Percentiles rank a stretch among this genome's conserved stretches.
Conservation (phyloP, 495 filamentous ascomycete species). For the Xylaria telfairii region DNA sequence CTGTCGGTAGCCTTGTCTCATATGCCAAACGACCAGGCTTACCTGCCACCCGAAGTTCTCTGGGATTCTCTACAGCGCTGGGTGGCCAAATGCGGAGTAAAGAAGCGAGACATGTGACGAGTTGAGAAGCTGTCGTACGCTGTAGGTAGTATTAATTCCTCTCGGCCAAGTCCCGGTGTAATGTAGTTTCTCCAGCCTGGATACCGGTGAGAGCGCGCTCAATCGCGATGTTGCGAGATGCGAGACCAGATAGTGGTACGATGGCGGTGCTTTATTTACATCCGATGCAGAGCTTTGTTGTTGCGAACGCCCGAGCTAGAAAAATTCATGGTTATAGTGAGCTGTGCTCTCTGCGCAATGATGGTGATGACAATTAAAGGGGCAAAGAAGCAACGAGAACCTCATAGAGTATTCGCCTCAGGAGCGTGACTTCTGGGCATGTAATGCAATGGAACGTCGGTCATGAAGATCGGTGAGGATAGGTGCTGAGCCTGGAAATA, state of each 20-base stretch:
- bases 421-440: not conserved
- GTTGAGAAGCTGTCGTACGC: slow-evolving; percentile 1
- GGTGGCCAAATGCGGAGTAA: slow-evolving; percentile 4
- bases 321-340: not conserved
- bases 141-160: not conserved
- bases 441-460: slow-evolving; percentile 11
- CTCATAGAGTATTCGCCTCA: not conserved
- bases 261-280: slow-evolving; percentile 12
- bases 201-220: not conserved
- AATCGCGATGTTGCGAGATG: not conserved
- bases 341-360: not conserved
- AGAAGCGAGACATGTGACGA: slow-evolving; percentile 6
- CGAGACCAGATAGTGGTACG: not conserved
- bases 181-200: not conserved
- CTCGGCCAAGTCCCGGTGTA: slow-evolving; percentile 7
- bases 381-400: not conserved
- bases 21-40: not conserved
- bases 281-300: not conserved
- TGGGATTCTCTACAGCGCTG: not conserved
- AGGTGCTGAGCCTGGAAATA: not conserved
- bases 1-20: slow-evolving; percentile 18
- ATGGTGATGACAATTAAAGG: not conserved
- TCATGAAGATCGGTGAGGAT: not conserved
- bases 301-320: not conserved
- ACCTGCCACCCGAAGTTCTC: not conserved